Conservation (phyloP, 176 grass and related monocot genomes). For the Zea mays region Zm-B73-REFERENCE-NAM-5.0 NC_050097.1:219262501-219263000, state of each 20-base stretch:
- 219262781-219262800: background rate
- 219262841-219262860: background rate
- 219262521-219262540: conserved; percentile 14
- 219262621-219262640: conserved; percentile 29
- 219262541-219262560: background rate
- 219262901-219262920: background rate
- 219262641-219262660: background rate
- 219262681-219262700: background rate
- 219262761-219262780: conserved; percentile 14
- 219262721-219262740: background rate
- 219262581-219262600: background rate
- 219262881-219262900: background rate
- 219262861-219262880: background rate
- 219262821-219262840: background rate
- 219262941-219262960: background rate
- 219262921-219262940: background rate
- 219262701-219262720: background rate
- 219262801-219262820: background rate
- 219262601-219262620: background rate
- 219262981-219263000: too few species aligned
- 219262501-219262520: conserved; percentile 15
- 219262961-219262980: too few species aligned
- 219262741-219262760: background rate
- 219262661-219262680: background rate
- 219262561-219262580: background rate